Base-by-base conservation (phyloP, 495 filamentous ascomycete species). In the Pyrenula aspistea region DNA sequence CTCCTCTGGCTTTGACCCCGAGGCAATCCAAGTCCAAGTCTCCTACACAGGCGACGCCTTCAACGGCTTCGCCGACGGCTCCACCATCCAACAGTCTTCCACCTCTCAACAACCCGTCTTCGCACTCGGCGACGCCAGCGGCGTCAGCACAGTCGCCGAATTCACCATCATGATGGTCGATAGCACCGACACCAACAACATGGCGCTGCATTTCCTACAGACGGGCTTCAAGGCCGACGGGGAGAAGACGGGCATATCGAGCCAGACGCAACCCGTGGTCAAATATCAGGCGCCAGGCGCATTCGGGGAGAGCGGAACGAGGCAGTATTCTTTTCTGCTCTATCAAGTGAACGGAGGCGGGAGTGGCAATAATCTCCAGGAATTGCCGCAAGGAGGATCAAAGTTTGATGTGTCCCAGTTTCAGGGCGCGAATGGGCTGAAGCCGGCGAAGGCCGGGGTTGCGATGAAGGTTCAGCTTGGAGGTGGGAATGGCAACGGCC, bases 301-400 rank as follows among this genome's bases (percentile, higher is more conserved):
- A 12, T 51, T 57, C 22, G 55, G 55, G 11, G 55, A 57, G 24
- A 51, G 3, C 4, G 55, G 55, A 54, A n/a, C 12, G 22, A 21
- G 55, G 10, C 42, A 57, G 25, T 57, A 57, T 23, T 22, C 55
- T 2, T 57, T 57, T 24, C 48, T 57, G n/a, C 49, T 57, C 10
- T 54, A 51, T 24, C 55, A 57, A 21, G 31, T 25, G n/a, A 23
- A n/a, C 11, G 24, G 10, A 1, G 8, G 15, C 8, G 31, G 31
- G 15, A 42, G 15, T 15, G 49, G 55, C 1, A 25, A 31, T 48
- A 4, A 2, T 20, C 24, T 54, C 20, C 49, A 57, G 48, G 49
- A 2, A 22, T 11, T 57, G 10, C 55, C 55, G 10, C 12, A 10
- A 11, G 49, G 31, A 1, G 55, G 55, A 15, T 2, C 11, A 12